phyloP scores from a whole-genome alignment of 257 asterid species.

The Fraxinus quadrangulata region DNA sequence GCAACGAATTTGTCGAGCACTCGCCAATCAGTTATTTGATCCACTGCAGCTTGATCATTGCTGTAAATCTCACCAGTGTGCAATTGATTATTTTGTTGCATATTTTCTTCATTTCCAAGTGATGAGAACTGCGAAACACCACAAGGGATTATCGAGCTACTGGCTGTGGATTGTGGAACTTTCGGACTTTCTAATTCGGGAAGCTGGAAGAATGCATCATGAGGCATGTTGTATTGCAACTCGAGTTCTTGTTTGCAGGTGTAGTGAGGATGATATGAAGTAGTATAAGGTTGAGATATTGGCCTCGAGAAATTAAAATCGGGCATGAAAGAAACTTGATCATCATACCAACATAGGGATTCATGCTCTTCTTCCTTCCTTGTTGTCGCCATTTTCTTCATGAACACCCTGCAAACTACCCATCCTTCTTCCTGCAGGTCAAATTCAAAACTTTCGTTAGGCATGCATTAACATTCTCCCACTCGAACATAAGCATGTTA shows the following conservation, averaged over 20 bases:
- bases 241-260: constrained; percentile 51
- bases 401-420: constrained; percentile 74
- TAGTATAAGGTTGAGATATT: constrained; percentile 24
- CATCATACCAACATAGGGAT: constrained; percentile 55
- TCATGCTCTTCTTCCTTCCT: constrained; percentile 50
- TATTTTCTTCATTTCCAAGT: constrained; percentile 15
- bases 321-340: constrained; percentile 58
- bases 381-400: constrained; percentile 49
- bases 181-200: constrained; percentile 65
- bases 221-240: constrained; percentile 36
- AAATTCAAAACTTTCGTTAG: not conserved
- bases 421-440: constrained; percentile 71
- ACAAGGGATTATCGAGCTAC: constrained; percentile 28
- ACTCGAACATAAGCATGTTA: not conserved
- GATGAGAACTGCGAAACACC: constrained; percentile 20
- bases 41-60: constrained; percentile 6
- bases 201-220: constrained; percentile 53
- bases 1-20: constrained; percentile 70
- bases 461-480: not conserved
- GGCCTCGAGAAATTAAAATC: constrained; percentile 45
- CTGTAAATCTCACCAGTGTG: not conserved
- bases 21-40: constrained; percentile 66
- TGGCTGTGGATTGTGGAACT: constrained; percentile 35
- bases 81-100: constrained; percentile 1
- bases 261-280: constrained; percentile 32